Conservation (phyloP, 345 rosid species). For the Atalantia buxifolia region DNA sequence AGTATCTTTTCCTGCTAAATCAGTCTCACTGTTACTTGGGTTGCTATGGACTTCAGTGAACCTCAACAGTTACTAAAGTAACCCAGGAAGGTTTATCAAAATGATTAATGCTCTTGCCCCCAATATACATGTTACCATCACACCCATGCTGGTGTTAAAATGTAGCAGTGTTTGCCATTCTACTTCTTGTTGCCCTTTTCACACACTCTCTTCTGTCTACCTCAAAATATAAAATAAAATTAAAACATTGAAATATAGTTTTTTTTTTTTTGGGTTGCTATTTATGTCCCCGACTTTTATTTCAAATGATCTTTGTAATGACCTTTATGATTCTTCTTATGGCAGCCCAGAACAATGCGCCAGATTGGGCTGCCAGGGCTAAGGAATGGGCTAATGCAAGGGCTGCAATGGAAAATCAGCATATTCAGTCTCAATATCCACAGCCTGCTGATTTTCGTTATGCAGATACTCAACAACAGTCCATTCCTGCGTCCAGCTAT, state of each 20-base stretch:
- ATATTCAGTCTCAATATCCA: constrained; percentile 45
- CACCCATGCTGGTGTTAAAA: not conserved
- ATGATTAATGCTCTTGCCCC: not conserved
- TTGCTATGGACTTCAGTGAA: not conserved
- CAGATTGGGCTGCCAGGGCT: constrained; percentile 98
- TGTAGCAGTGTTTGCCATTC: not conserved
- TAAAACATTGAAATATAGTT: too few species aligned
- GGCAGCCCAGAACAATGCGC: constrained; percentile 51
- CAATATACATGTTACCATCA: not conserved
- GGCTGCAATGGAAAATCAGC: constrained; percentile 54
- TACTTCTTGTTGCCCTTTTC: not conserved
- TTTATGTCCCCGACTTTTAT: constrained; percentile 3
- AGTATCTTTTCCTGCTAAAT: not conserved
- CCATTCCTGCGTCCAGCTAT: constrained; percentile 41
- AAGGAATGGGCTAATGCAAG: constrained; percentile 85
- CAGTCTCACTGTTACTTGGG: not conserved
- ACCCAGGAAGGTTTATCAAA: not conserved
- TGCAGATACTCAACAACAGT: constrained; percentile 55
- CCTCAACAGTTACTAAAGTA: not conserved
- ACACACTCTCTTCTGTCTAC: too few species aligned
- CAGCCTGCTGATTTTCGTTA: constrained; percentile 48
- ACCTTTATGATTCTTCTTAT: constrained; percentile 10
- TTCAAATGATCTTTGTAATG: constrained; percentile 16
- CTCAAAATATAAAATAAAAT: too few species aligned
- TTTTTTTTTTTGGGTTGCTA: not conserved